A percentile compares a stretch with the other conserved stretches of the same genome.
phyloP scores from a whole-genome alignment of 192 early-diverging fungal species.

The Endogone sp. region DNA sequence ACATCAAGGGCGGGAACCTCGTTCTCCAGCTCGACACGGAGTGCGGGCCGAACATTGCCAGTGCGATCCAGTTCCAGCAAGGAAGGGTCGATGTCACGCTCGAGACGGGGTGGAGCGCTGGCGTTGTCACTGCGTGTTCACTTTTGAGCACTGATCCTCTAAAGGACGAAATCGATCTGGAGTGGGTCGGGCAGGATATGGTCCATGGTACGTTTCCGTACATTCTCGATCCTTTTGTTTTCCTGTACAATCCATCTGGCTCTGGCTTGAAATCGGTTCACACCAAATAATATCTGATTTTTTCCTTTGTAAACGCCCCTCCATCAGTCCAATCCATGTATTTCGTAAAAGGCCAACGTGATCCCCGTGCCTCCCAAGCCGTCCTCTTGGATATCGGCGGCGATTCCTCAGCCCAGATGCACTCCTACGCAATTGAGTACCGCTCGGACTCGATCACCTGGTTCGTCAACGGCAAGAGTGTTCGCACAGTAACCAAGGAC shows the following conservation, averaged over 20 bases:
- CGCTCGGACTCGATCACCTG: constrained; percentile 49
- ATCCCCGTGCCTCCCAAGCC: constrained; percentile 24
- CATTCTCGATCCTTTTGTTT: background rate
- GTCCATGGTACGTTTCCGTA: constrained; percentile 21
- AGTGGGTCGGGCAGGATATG: constrained; percentile 57
- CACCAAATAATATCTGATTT: too few species aligned
- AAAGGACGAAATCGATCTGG: constrained; percentile 60
- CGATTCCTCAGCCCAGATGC: constrained; percentile 41
- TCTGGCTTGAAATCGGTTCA: too few species aligned
- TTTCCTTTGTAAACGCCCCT: constrained; percentile 29
- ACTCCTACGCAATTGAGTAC: constrained; percentile 58
- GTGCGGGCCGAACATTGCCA: constrained; percentile 5
- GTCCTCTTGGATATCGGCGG: constrained; percentile 32
- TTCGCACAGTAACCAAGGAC: constrained; percentile 40
- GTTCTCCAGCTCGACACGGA: constrained; percentile 1
- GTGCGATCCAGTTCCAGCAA: background rate
- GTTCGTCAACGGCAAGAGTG: constrained; percentile 45
- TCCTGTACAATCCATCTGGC: too few species aligned
- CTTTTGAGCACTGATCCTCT: constrained; percentile 44
- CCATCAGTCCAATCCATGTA: constrained; percentile 42
- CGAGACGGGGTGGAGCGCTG: constrained; percentile 5
- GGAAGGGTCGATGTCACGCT: constrained; percentile 12
- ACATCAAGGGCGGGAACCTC: constrained; percentile 1
- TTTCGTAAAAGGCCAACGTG: constrained; percentile 44
- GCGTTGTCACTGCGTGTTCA: constrained; percentile 48